Conservation (phyloP, 345 rosid genomes). For the Isatis tinctoria region DNA sequence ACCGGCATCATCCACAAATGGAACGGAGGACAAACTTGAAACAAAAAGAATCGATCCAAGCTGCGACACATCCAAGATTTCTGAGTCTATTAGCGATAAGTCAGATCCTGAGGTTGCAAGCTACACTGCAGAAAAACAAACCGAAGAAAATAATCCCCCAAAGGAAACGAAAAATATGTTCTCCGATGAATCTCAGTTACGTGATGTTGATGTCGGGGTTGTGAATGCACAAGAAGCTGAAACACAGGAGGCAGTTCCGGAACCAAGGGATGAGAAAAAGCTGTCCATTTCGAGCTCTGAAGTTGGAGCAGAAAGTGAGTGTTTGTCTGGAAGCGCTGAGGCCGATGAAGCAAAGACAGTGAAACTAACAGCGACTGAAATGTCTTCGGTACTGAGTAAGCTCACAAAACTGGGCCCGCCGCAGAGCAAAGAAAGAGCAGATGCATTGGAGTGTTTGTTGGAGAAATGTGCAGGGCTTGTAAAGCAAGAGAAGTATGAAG, state of each 20-base stretch:
- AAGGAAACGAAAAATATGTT: constrained; percentile 33
- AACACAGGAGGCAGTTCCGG: constrained; percentile 17
- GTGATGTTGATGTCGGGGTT: constrained; percentile 34
- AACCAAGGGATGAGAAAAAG: constrained; percentile 26
- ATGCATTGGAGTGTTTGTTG: constrained; percentile 83
- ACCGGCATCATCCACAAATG: constrained; percentile 46
- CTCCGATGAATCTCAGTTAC: constrained; percentile 29
- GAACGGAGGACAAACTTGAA: constrained; percentile 60
- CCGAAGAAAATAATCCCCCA: constrained; percentile 27
- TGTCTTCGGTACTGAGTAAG: constrained; percentile 47
- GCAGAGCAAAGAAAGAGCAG: constrained; percentile 76
- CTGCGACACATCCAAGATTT: constrained; percentile 40
- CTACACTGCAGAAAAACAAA: constrained; percentile 44
- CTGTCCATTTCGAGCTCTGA: constrained; percentile 22
- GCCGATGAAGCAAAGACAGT: constrained; percentile 32
- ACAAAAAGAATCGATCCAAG: constrained; percentile 71
- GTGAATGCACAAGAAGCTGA: constrained; percentile 33
- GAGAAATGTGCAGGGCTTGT: constrained; percentile 90
- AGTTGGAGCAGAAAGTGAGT: constrained; percentile 28
- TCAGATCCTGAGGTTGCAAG: constrained; percentile 46
- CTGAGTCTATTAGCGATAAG: constrained; percentile 38
- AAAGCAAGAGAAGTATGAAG: constrained; percentile 80
- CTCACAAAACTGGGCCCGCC: constrained; percentile 49
- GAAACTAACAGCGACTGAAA: constrained; percentile 42
- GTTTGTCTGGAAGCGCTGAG: constrained; percentile 37